phyloP scores from a whole-genome alignment of 139 green algal species.

The Chlamydomonas applanata region DNA sequence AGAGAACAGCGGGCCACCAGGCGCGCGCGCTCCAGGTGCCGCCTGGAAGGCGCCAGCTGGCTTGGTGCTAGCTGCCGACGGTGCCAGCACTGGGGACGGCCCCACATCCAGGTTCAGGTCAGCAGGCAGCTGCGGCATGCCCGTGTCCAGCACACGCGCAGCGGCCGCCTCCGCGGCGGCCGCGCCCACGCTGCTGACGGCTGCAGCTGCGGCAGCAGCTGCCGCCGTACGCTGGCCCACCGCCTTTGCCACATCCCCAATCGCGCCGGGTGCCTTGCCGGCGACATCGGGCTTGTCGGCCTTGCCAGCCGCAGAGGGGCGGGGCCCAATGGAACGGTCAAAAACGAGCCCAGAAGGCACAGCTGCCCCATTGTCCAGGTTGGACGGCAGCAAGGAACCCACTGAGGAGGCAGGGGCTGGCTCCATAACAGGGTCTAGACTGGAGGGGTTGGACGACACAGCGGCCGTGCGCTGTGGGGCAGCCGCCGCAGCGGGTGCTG shows the following conservation, averaged over 20 bases:
- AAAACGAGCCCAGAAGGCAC: neutral
- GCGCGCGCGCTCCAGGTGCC: neutral
- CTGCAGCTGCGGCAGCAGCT: neutral
- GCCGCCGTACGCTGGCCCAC: neutral
- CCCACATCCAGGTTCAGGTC: conserved; percentile 34
- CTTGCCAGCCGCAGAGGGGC: neutral
- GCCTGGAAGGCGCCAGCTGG: neutral
- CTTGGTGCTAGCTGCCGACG: neutral
- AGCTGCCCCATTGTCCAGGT: neutral
- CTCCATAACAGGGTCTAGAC: conserved; percentile 1
- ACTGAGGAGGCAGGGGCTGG: neutral
- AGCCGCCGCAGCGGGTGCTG: too few relatives aligned
- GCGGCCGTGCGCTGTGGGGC: too few relatives aligned
- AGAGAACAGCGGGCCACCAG: too few relatives aligned
- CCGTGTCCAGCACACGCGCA: conserved; percentile 1
- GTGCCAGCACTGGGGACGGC: neutral
- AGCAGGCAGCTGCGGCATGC: conserved; percentile 29
- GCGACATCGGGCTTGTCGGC: neutral
- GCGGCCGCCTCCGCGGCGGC: neutral
- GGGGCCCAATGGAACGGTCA: conserved; percentile 27
- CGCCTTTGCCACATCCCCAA: neutral
- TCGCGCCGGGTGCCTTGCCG: neutral
- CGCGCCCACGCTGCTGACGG: neutral
- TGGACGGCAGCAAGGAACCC: neutral
- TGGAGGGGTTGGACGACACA: neutral